Percentiles rank a stretch among this genome's conserved stretches.
These are phyloP conservation scores for Centaurea solstitialis DNA, from an alignment of 129 eudicot species.

Conservation along the genomic window DNA sequence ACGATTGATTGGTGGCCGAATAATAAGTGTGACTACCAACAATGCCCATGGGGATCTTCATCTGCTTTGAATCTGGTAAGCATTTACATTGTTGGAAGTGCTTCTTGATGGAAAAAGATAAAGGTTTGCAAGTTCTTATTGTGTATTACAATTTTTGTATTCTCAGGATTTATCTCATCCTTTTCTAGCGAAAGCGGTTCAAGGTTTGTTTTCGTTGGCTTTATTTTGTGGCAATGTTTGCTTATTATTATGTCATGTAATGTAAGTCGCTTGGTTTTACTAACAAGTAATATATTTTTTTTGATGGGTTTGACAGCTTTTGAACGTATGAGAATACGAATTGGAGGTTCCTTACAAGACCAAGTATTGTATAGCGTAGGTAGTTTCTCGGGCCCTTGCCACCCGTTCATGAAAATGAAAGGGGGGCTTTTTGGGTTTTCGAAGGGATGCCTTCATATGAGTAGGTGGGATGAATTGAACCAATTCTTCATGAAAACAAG, in stretches of 20 bases:
- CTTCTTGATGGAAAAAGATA: not conserved
- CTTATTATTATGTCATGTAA: constrained; percentile 6
- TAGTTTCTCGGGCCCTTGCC: constrained; percentile 49
- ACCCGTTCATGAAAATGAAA: constrained; percentile 48
- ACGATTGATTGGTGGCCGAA: constrained; percentile 99
- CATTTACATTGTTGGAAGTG: not conserved
- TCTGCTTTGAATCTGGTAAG: constrained; percentile 78
- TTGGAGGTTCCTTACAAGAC: constrained; percentile 97
- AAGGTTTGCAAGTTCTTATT: not conserved
- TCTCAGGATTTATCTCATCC: constrained; percentile 85
- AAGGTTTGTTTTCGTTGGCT: constrained; percentile 53
- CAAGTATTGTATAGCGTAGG: constrained; percentile 72
- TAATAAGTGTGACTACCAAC: constrained; percentile 73
- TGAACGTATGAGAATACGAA: constrained; percentile 61
- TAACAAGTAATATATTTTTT: not conserved
- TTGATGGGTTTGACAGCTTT: constrained; percentile 57
- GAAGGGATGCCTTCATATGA: constrained; percentile 69
- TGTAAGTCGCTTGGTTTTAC: constrained; percentile 10
- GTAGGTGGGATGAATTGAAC: constrained; percentile 91
- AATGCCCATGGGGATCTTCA: constrained; percentile 93
- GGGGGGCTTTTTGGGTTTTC: constrained; percentile 87
- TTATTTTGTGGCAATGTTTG: constrained; percentile 2
- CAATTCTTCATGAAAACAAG: constrained; percentile 67
- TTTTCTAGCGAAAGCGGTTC: constrained; percentile 64
- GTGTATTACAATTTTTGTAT: constrained; percentile 12